phyloP scores from a whole-genome alignment of 495 filamentous ascomycete genomes.

The Hyphodiscus hymeniophilus region DNA sequence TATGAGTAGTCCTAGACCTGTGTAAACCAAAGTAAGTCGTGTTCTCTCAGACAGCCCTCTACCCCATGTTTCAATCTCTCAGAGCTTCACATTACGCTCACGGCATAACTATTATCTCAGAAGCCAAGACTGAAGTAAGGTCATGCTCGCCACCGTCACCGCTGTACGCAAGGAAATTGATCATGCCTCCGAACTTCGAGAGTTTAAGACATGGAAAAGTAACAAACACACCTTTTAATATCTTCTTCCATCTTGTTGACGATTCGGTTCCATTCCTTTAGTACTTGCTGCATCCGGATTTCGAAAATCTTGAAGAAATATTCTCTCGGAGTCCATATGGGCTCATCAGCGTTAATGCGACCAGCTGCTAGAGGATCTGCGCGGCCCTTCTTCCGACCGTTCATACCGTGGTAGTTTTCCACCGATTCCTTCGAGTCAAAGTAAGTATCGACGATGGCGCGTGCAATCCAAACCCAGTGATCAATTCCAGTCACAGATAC shows the following conservation, averaged over 20 bases:
- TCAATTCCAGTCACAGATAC: conserved; percentile 9
- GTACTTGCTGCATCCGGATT: neutral
- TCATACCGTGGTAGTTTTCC: neutral
- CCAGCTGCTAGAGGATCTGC: neutral
- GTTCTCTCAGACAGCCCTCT: neutral
- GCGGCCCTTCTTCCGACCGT: neutral
- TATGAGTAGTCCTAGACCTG: neutral
- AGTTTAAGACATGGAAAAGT: conserved; percentile 10
- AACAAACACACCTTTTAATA: neutral
- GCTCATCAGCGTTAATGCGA: neutral
- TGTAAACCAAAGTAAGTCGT: neutral
- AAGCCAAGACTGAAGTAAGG: no score
- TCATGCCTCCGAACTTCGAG: no score
- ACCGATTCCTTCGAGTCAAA: conserved; percentile 3
- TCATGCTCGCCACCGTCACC: no score
- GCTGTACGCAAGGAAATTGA: no score
- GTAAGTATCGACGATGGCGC: conserved; percentile 3
- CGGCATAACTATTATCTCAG: no score
- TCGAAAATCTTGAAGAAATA: conserved; percentile 3
- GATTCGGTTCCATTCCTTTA: conserved; percentile 2
- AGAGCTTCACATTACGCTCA: no score
- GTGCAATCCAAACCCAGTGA: conserved; percentile 5
- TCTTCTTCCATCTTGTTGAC: neutral
- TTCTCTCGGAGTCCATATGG: conserved; percentile 3
- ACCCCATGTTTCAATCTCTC: no score